Conservation (phyloP, 2,329 filamentous ascomycete species). For the Microdochium bolleyi region DNA sequence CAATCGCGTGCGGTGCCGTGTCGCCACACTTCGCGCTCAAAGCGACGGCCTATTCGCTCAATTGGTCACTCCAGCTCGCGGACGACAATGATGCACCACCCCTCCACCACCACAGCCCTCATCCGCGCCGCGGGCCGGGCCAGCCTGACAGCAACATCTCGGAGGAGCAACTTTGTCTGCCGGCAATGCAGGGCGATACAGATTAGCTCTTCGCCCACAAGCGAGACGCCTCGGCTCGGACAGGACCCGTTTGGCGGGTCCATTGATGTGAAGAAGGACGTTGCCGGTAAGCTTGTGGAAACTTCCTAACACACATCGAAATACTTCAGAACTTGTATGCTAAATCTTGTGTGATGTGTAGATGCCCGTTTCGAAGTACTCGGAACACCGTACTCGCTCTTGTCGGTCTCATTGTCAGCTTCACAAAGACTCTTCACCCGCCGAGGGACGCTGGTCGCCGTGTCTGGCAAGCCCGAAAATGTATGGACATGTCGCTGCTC, state of each 20-base stretch:
- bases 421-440: conserved; percentile 92
- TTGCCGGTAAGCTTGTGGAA: conserved; percentile 46
- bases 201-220: conserved; percentile 53
- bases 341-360: conserved; percentile 28
- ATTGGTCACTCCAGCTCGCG: too few species aligned
- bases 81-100: not conserved
- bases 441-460: conserved; percentile 80
- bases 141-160: not conserved
- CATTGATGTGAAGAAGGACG: conserved; percentile 34
- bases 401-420: conserved; percentile 86
- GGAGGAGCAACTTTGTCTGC: not conserved
- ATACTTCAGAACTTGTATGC: too few species aligned
- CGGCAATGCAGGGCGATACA: conserved; percentile 51
- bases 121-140: not conserved
- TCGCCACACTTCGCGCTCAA: not conserved
- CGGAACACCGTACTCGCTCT: conserved; percentile 83
- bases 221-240: conserved; percentile 39
- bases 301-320: too few species aligned
- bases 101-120: not conserved
- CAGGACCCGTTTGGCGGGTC: conserved; percentile 49
- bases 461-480: conserved; percentile 87
- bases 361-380: conserved; percentile 94
- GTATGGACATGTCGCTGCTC: conserved; percentile 49
- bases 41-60: not conserved
- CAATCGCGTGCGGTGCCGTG: too few species aligned